These are phyloP conservation scores for Hymenoscyphus salicellus DNA, from an alignment of 2,329 filamentous ascomycete species.

Conservation along the genomic window DNA sequence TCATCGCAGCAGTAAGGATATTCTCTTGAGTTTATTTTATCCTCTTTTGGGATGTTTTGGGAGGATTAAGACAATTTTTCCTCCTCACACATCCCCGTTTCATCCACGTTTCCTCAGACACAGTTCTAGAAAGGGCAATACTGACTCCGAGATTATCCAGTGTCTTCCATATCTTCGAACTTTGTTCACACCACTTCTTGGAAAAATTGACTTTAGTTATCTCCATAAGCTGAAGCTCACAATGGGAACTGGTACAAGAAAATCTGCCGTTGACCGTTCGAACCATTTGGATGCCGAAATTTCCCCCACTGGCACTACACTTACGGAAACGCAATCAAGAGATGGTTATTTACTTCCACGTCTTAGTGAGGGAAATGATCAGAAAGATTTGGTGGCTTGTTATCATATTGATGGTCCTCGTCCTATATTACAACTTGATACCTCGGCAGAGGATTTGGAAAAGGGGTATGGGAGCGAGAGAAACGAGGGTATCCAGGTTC, in stretches of 20 bases:
- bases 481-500: background rate
- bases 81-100: no score
- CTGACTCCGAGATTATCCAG: no score
- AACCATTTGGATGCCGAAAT: no score
- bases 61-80: no score
- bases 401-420: background rate
- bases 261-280: background rate
- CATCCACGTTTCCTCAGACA: no score
- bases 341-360: background rate
- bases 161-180: slow-evolving; percentile 15
- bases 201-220: background rate
- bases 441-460: background rate
- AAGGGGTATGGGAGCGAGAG: background rate
- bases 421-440: background rate
- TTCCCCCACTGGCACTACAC: background rate
- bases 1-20: slow-evolving; percentile 16
- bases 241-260: background rate
- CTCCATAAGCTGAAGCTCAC: background rate
- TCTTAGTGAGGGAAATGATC: slow-evolving; percentile 2
- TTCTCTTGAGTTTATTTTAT: no score
- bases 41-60: no score
- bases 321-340: background rate
- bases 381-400: slow-evolving; percentile 1
- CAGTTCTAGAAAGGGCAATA: no score
- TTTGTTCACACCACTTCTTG: slow-evolving; percentile 6